phyloP scores from a whole-genome alignment of 2,329 filamentous ascomycete species.

The Ophiosphaerella korrae region DNA sequence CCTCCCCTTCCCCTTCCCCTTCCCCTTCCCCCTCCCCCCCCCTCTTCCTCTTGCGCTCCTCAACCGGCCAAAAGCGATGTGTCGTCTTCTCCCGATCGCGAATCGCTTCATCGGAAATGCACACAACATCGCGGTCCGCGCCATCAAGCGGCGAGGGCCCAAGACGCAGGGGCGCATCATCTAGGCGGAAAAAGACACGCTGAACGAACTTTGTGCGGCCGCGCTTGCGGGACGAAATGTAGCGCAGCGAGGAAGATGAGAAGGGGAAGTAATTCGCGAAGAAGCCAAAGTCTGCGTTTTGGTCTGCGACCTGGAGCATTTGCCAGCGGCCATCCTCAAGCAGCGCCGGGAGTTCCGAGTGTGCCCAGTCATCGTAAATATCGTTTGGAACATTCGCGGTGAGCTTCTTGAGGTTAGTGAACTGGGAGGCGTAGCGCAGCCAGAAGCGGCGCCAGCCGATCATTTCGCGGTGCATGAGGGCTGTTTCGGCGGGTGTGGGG shows the following conservation, averaged over 20 bases:
- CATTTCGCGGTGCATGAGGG: constrained; percentile 39
- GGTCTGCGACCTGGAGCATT: constrained; percentile 37
- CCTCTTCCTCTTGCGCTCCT: constrained; percentile 7
- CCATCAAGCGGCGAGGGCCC: too few relatives aligned
- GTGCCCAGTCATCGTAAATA: constrained; percentile 43
- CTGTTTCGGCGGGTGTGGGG: constrained; percentile 29
- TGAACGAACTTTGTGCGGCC: constrained; percentile 37
- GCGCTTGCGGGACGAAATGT: constrained; percentile 23
- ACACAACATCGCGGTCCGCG: too few relatives aligned
- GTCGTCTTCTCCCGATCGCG: background rate
- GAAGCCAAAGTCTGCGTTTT: constrained; percentile 15
- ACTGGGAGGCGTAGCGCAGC: constrained; percentile 40
- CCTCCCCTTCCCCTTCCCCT: constrained; percentile 4
- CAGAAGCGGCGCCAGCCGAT: constrained; percentile 45
- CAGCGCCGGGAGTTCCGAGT: constrained; percentile 21
- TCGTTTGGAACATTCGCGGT: constrained; percentile 35
- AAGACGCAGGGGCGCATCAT: constrained; percentile 20
- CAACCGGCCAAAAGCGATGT: constrained; percentile 36
- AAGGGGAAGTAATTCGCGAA: constrained; percentile 28
- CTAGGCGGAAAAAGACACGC: constrained; percentile 40
- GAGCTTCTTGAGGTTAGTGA: constrained; percentile 45
- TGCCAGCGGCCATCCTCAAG: constrained; percentile 37
- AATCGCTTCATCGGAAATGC: too few relatives aligned
- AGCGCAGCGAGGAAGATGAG: constrained; percentile 14
- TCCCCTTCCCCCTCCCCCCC: constrained; percentile 3